Percentiles rank a stretch among this genome's conserved stretches.
Conservation (phyloP, 2,329 filamentous ascomycete genomes). For the Amauroascus niger region DNA sequence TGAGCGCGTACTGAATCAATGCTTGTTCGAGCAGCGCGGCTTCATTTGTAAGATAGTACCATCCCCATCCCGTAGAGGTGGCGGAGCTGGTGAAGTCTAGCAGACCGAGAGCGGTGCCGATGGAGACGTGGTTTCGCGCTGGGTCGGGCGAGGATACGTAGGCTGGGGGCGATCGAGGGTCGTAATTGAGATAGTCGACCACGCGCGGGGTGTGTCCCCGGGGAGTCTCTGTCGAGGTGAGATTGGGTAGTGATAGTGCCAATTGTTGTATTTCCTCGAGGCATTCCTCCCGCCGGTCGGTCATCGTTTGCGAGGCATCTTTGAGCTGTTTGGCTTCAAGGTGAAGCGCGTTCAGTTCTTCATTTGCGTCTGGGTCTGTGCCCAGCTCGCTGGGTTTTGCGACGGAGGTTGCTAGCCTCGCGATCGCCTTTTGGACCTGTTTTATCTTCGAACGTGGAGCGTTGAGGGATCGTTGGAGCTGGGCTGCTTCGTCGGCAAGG, state of each 20-base stretch:
- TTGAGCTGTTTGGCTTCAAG: constrained; percentile 34
- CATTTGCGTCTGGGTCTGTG: constrained; percentile 3
- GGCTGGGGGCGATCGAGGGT: constrained; percentile 40
- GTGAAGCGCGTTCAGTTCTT: constrained; percentile 25
- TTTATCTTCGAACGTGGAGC: constrained; percentile 37
- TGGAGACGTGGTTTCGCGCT: constrained; percentile 67
- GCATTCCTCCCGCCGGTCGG: constrained; percentile 26
- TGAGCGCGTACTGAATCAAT: constrained; percentile 74
- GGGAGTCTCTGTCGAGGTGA: constrained; percentile 69
- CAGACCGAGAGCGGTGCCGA: constrained; percentile 77
- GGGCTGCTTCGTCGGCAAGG: constrained; percentile 31
- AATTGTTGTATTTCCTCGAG: constrained; percentile 59
- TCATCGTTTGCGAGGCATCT: constrained; percentile 28
- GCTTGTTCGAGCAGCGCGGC: constrained; percentile 92
- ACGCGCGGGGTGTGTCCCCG: constrained; percentile 55
- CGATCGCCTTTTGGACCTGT: constrained; percentile 36
- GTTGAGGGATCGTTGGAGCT: constrained; percentile 34
- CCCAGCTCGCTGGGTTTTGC: constrained; percentile 9
- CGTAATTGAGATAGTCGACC: constrained; percentile 69
- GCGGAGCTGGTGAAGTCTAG: constrained; percentile 78
- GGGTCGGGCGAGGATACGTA: constrained; percentile 20
- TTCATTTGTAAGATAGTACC: constrained; percentile 92
- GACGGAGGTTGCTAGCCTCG: constrained; percentile 20
- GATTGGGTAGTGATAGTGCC: constrained; percentile 72
- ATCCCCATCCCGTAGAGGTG: constrained; percentile 86